Evolutionary conservation across 164 flowering plant genomes (phyloP).

Genomic region (Dillenia turbinata): DNA sequence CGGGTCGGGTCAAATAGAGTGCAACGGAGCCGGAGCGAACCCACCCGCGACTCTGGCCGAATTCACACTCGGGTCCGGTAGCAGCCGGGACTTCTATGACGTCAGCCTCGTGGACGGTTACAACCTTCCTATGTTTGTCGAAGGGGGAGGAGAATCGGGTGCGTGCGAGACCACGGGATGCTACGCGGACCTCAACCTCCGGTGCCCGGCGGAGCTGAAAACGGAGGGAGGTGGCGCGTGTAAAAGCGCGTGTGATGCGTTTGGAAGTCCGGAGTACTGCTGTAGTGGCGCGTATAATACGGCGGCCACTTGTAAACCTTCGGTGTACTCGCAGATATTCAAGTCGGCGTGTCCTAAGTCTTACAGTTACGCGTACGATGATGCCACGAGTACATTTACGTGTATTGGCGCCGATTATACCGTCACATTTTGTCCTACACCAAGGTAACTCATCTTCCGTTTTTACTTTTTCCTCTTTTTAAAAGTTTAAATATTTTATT

Average conservation of each 20-base stretch:
- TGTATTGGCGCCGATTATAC: constrained; percentile 58
- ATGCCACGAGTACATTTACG: constrained; percentile 64
- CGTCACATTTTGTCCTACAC: constrained; percentile 59
- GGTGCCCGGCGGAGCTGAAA: constrained; percentile 54
- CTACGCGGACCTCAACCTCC: constrained; percentile 37
- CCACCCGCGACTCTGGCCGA: constrained; percentile 94
- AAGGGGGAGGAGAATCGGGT: constrained; percentile 43
- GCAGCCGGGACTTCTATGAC: constrained; percentile 63
- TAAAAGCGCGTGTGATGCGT: constrained; percentile 75
- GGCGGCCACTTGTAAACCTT: constrained; percentile 53
- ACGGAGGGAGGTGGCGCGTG: constrained; percentile 45
- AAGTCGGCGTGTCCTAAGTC: constrained; percentile 61
- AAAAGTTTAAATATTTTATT: too few species aligned
- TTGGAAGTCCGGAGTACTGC: constrained; percentile 55
- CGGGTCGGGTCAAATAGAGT: constrained; percentile 61
- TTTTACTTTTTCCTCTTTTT: too few species aligned
- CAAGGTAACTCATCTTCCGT: constrained; percentile 34
- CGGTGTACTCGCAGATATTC: constrained; percentile 53
- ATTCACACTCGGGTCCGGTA: constrained; percentile 66
- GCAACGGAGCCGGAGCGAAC: constrained; percentile 71
- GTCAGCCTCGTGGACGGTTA: constrained; percentile 81
- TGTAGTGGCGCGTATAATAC: constrained; percentile 57
- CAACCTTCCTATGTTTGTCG: constrained; percentile 59
- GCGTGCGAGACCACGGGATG: constrained; percentile 54
- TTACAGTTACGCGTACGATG: constrained; percentile 70